Evolutionary conservation across 345 rosid genomes (phyloP), one percentile per base, ranked within the genome.

Genomic region (Cardamine chenopodiifolia): DNA sequence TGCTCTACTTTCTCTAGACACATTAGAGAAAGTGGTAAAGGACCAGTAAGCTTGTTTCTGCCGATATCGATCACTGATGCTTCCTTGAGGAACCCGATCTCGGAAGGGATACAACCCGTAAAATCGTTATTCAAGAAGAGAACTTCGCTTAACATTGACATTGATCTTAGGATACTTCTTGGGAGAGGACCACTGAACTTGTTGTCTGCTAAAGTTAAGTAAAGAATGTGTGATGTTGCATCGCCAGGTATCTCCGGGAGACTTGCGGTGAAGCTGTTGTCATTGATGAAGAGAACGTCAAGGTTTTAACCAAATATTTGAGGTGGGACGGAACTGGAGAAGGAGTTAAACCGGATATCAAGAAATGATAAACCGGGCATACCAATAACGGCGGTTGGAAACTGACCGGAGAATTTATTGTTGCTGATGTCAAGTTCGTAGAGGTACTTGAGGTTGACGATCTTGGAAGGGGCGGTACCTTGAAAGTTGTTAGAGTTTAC

Each of bases 391-490:
- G 82, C 88, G 0, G 75, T 23, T 0, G 97, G 98, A 74, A 93
- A 93, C 22, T 85, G 86, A 28, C 98, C 98, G 4, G 93, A 77
- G 72, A 90, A 83, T 19, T 45, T 72, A 77, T 93, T 93, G 85
- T 89, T 90, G 55, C 97, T 93, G 26, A 90, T 78, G 76, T 93
- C 98, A 19, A 93, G 83, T 82, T 93, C 98, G 72, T 90, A 93
- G 62, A 93, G 89, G 57, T 89, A 93, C 17, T 65, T 81, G 59
- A 93, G 97, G 50, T 85, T 80, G 42, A 87, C 74, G 35, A 93
- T 86, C 20, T 75, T 77, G 0, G 91, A 67, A 1, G 94, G 86
- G 56, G 89, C 48, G 0, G 81, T 40, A 25, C 98, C 98, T 0
- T 82, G 47, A 39, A 93, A 93, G 72, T 76, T 78, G 83, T 93